Conservation (phyloP, 306 rosid species). For the Vigna radiata region DNA sequence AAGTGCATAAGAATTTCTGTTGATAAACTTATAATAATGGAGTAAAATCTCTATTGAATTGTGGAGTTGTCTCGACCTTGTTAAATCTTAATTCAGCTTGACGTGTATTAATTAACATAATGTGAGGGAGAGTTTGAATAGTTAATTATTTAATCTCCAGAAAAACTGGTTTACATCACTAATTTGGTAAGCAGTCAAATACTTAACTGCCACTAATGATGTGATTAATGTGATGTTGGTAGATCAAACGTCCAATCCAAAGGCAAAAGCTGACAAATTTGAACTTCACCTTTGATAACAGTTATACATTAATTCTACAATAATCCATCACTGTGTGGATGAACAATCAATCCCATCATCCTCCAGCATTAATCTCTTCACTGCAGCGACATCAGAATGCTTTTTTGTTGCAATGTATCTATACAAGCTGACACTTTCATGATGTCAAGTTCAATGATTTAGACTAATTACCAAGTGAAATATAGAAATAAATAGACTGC, state of each 20-base stretch:
- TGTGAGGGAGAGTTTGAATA: not conserved
- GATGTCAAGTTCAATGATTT: conserved; percentile 25
- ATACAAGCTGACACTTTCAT: not conserved
- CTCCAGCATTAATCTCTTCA: not conserved
- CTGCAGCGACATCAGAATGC: conserved; percentile 8
- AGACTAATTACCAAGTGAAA: not conserved
- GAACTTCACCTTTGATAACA: conserved; percentile 12
- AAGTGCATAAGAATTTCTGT: not conserved
- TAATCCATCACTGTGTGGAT: not conserved
- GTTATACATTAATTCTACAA: not conserved
- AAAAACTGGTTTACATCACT: conserved; percentile 45
- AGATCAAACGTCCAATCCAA: conserved; percentile 51
- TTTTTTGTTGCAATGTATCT: conserved; percentile 36
- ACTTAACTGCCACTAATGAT: conserved; percentile 58
- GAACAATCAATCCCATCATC: conserved; percentile 23
- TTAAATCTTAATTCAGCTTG: not conserved
- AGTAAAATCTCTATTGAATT: too few species aligned
- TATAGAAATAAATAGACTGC: not conserved
- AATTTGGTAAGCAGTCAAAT: conserved; percentile 69
- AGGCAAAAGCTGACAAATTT: conserved; percentile 32
- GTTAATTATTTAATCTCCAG: conserved; percentile 23
- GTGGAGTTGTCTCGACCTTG: too few species aligned
- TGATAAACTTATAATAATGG: conserved; percentile 12
- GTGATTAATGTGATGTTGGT: conserved; percentile 48
- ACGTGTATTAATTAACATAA: not conserved